A percentile compares a stretch with the other conserved stretches of the same genome.
Evolutionary conservation across 2,329 filamentous ascomycete genomes (phyloP).

Genomic region (Didymellaceae sp.): DNA sequence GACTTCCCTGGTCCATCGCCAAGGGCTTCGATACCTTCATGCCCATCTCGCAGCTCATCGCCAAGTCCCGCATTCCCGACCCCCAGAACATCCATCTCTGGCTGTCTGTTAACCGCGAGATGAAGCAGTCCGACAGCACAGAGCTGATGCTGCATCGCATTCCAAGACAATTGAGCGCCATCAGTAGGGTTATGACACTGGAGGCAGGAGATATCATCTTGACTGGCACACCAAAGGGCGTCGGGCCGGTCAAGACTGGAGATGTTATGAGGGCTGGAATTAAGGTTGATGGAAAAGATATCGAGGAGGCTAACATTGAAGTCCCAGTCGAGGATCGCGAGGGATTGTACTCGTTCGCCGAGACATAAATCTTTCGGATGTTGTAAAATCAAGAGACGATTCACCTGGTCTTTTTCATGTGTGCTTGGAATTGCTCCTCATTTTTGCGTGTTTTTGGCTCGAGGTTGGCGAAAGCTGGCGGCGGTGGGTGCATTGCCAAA

Average conservation of each 20-base stretch:
- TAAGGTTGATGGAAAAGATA: conserved; percentile 77
- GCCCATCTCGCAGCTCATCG: conserved; percentile 81
- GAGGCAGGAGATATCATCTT: conserved; percentile 91
- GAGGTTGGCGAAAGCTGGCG: conserved; percentile 6
- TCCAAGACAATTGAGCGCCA: conserved; percentile 85
- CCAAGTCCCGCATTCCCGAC: conserved; percentile 79
- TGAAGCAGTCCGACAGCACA: conserved; percentile 86
- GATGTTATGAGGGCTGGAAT: conserved; percentile 88
- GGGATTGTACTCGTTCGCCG: conserved; percentile 74
- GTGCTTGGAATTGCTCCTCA: background rate
- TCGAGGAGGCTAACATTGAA: conserved; percentile 84
- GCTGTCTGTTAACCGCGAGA: conserved; percentile 80
- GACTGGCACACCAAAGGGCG: conserved; percentile 97
- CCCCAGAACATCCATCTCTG: conserved; percentile 89
- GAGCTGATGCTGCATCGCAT: conserved; percentile 93
- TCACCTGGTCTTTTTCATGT: background rate
- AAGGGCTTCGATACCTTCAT: conserved; percentile 99
- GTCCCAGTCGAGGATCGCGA: conserved; percentile 81
- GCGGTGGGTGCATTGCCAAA: conserved; percentile 3
- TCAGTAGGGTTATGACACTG: conserved; percentile 92
- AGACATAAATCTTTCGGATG: conserved; percentile 48
- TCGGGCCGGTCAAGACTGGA: conserved; percentile 82
- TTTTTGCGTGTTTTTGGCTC: background rate
- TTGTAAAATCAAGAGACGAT: background rate
- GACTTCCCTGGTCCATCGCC: conserved; percentile 92